phyloP scores from a whole-genome alignment of 2,329 filamentous ascomycete genomes.

The Ophiostoma australiae region DNA sequence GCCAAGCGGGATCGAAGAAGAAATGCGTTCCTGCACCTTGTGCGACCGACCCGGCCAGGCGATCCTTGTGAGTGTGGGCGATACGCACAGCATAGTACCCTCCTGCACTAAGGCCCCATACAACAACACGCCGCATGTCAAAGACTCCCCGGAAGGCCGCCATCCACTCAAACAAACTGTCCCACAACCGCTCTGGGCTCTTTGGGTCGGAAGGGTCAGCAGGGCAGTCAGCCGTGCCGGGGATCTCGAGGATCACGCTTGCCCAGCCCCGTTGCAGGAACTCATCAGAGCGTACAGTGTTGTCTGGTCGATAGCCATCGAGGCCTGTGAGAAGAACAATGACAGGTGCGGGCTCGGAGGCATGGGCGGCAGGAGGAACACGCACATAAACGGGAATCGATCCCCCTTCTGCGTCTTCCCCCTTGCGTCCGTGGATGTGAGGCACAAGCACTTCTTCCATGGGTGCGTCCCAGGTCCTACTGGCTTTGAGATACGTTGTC shows the following conservation, averaged over 20 bases:
- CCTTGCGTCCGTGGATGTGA: conserved; percentile 43
- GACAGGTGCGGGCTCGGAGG: conserved; percentile 38
- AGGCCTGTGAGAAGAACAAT: conserved; percentile 58
- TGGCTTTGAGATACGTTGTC: conserved; percentile 55
- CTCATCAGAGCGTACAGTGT: conserved; percentile 56
- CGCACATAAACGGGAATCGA: conserved; percentile 62
- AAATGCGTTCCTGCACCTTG: conserved; percentile 61
- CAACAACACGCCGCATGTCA: conserved; percentile 53
- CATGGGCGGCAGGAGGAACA: conserved; percentile 45
- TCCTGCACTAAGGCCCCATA: conserved; percentile 61
- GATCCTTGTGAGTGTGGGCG: conserved; percentile 59
- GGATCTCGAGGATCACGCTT: conserved; percentile 58
- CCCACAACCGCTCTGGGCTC: conserved; percentile 58
- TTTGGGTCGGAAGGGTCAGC: conserved; percentile 56
- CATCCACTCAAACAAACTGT: conserved; percentile 58
- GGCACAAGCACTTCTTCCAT: conserved; percentile 59
- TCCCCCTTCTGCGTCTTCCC: conserved; percentile 43
- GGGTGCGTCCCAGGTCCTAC: conserved; percentile 49
- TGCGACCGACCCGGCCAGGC: conserved; percentile 53
- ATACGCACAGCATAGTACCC: conserved; percentile 64
- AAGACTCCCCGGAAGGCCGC: conserved; percentile 42
- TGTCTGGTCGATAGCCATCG: conserved; percentile 60
- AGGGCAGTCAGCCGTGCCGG: conserved; percentile 63
- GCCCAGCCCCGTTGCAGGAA: conserved; percentile 61
- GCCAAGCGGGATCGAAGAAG: conserved; percentile 56